These are phyloP conservation scores for Puccinia hordei DNA, from an alignment of 1,284 basidiomycete species.

Conservation along the genomic window DNA sequence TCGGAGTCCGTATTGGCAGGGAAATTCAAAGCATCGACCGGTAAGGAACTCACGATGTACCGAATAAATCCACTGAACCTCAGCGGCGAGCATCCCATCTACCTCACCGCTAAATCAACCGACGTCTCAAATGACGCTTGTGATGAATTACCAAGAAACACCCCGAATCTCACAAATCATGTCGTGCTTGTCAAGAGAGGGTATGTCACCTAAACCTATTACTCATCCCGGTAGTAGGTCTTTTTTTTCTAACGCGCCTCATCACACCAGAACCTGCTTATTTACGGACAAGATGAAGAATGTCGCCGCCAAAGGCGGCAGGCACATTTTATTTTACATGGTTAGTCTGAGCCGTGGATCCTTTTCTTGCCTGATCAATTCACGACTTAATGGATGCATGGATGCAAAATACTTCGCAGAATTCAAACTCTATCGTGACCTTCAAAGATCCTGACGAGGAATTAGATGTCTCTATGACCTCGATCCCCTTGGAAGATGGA, in stretches of 20 bases:
- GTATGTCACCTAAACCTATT: neutral
- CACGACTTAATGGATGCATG: neutral
- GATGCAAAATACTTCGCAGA: neutral
- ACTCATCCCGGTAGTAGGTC: too few species aligned
- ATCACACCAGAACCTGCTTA: conserved; percentile 14
- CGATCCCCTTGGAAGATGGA: conserved; percentile 13
- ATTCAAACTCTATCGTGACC: neutral
- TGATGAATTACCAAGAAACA: neutral
- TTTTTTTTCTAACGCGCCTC: neutral
- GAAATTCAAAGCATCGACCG: conserved; percentile 10
- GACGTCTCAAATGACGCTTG: conserved; percentile 35
- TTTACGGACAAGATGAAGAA: conserved; percentile 18
- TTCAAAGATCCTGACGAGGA: neutral
- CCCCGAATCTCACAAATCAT: neutral
- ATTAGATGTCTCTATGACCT: neutral
- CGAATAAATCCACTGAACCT: too few species aligned
- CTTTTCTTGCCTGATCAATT: neutral
- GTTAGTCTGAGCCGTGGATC: conserved; percentile 14
- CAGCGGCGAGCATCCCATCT: neutral
- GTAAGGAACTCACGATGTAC: conserved; percentile 5
- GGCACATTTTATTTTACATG: conserved; percentile 46
- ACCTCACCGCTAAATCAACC: conserved; percentile 30
- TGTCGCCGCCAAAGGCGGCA: conserved; percentile 37
- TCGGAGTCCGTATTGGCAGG: neutral
- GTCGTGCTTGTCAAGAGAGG: conserved; percentile 6